A percentile compares a stretch with the other conserved stretches of the same genome.
phyloP scores from a whole-genome alignment of 352 stramenopile genomes.

The Phytophthora gonapodyides region DNA sequence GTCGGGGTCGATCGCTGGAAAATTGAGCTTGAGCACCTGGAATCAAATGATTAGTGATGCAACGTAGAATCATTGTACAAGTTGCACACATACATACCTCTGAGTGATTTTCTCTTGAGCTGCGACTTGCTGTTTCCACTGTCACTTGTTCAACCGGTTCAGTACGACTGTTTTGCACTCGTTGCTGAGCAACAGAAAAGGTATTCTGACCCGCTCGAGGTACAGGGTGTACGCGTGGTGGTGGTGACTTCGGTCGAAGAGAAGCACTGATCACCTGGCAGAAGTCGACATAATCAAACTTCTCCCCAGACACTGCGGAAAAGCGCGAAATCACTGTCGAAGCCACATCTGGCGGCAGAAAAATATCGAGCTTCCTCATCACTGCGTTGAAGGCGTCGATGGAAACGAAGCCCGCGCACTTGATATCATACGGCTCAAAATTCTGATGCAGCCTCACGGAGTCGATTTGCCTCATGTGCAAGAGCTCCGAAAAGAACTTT shows the following conservation, averaged over 20 bases:
- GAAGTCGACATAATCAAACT: conserved; percentile 81
- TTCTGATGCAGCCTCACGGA: conserved; percentile 34
- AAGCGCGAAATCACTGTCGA: conserved; percentile 57
- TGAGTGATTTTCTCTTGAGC: conserved; percentile 8
- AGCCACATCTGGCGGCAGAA: conserved; percentile 44
- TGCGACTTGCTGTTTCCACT: conserved; percentile 10
- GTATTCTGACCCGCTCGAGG: conserved; percentile 8
- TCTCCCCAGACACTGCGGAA: conserved; percentile 44
- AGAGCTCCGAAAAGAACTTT: conserved; percentile 56
- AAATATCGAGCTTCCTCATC: conserved; percentile 69
- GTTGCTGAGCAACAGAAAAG: not conserved
- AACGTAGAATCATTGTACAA: not conserved
- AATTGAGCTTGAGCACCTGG: conserved; percentile 31
- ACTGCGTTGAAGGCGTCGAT: conserved; percentile 65
- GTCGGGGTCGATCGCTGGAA: conserved; percentile 35
- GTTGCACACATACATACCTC: conserved; percentile 23
- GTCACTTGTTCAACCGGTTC: conserved; percentile 7
- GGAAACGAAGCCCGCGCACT: conserved; percentile 62
- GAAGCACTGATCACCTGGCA: conserved; percentile 40
- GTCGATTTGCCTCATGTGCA: conserved; percentile 45
- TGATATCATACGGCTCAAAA: conserved; percentile 68
- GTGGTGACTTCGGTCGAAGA: conserved; percentile 11
- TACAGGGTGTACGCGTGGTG: conserved; percentile 17
- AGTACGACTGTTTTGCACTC: conserved; percentile 3
- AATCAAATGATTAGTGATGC: conserved; percentile 12